phyloP scores from a whole-genome alignment of 768 basidiomycete genomes.

The Dentipellis sp. region DNA sequence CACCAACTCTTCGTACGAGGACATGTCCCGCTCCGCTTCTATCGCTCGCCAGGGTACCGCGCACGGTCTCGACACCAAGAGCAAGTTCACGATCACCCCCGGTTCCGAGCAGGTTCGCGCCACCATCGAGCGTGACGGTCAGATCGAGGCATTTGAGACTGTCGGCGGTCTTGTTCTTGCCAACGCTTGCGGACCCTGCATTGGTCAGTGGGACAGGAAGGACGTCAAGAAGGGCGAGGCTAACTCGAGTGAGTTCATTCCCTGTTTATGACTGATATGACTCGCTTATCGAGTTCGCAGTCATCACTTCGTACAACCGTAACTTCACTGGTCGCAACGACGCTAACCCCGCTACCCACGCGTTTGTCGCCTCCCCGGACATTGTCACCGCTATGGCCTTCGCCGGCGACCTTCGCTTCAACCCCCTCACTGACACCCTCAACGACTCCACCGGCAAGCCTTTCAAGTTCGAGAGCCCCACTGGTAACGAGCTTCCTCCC shows the following conservation, averaged over 20 bases:
- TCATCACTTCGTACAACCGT: conserved; percentile 99
- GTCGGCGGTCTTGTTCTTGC: conserved; percentile 92
- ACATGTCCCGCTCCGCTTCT: conserved; percentile 95
- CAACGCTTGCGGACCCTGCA: conserved; percentile 98
- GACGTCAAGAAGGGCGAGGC: conserved; percentile 95
- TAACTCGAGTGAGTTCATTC: conserved; percentile 74
- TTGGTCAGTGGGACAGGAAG: conserved; percentile 97
- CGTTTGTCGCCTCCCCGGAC: conserved; percentile 90
- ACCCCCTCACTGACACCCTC: conserved; percentile 89
- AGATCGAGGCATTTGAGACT: conserved; percentile 78
- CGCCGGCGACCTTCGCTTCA: conserved; percentile 91
- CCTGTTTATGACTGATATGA: background rate
- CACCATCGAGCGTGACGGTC: conserved; percentile 93
- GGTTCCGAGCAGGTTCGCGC: conserved; percentile 98
- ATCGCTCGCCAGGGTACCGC: conserved; percentile 83
- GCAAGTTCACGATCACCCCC: conserved; percentile 96
- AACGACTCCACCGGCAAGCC: conserved; percentile 86
- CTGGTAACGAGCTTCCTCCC: conserved; percentile 89
- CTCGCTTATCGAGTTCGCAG: conserved; percentile 25
- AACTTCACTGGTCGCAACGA: conserved; percentile 99
- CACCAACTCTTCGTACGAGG: conserved; percentile 99
- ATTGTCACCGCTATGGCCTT: conserved; percentile 96
- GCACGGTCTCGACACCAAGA: conserved; percentile 84
- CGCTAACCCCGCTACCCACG: conserved; percentile 97
- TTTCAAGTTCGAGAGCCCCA: conserved; percentile 94